phyloP scores from a whole-genome alignment of 305 asterid genomes.

The Fraxinus platypoda region DNA sequence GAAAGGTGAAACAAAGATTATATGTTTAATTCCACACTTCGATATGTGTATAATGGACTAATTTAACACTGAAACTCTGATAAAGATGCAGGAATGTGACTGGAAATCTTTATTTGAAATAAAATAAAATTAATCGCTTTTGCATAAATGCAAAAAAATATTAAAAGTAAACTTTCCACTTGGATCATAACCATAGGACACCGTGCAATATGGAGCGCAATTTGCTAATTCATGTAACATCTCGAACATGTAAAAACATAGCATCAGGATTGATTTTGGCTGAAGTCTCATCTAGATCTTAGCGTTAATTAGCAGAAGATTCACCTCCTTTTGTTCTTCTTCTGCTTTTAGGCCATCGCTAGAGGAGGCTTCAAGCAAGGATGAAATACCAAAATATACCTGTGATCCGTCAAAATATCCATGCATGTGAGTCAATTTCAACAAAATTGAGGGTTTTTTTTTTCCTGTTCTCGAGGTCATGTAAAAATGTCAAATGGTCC shows the following conservation, averaged over 20 bases:
- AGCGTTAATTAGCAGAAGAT: background rate
- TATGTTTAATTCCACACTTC: background rate
- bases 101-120: background rate
- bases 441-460: background rate
- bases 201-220: background rate
- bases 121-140: background rate
- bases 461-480: background rate
- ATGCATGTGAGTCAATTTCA: background rate
- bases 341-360: constrained; percentile 72
- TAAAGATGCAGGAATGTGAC: background rate
- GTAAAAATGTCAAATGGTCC: background rate
- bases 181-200: background rate
- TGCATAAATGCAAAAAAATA: background rate
- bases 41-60: background rate
- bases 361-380: constrained; percentile 86
- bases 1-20: background rate
- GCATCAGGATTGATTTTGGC: background rate
- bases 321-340: constrained; percentile 96
- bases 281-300: background rate
- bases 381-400: constrained; percentile 94
- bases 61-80: background rate
- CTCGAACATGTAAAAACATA: background rate
- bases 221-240: background rate
- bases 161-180: background rate
- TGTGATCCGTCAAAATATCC: constrained; percentile 27